Percentiles rank a stretch among this genome's conserved stretches.
Evolutionary conservation across 2,329 filamentous ascomycete species (phyloP).

Genomic region (Cladosporium halotolerans): DNA sequence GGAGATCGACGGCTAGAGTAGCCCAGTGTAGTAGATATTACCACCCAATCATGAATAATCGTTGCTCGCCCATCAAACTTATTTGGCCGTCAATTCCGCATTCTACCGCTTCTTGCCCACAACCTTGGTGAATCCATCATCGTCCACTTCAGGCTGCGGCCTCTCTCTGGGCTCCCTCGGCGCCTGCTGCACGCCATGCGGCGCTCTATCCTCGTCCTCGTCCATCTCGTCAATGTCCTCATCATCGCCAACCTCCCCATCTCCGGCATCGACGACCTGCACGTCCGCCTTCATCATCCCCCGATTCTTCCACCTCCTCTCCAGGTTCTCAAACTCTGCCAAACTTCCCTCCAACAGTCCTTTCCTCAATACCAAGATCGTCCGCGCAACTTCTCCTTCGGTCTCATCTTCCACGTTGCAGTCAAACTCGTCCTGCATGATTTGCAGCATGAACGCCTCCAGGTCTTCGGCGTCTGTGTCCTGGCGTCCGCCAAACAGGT

Average conservation of each 20-base stretch:
- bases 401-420: constrained; percentile 88
- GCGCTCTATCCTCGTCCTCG: constrained; percentile 47
- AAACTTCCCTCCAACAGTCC: constrained; percentile 62
- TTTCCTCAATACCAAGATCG: constrained; percentile 62
- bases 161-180: constrained; percentile 51
- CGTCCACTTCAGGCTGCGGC: constrained; percentile 48
- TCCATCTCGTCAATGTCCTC: constrained; percentile 49
- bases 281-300: constrained; percentile 50
- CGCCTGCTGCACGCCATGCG: constrained; percentile 53
- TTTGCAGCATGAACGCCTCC: constrained; percentile 76
- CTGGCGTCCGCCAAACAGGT: constrained; percentile 60
- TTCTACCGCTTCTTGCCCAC: constrained; percentile 30
- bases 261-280: constrained; percentile 54
- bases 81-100: neutral
- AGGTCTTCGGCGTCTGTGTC: constrained; percentile 70
- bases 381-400: constrained; percentile 63
- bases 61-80: neutral
- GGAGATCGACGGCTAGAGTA: constrained; percentile 7
- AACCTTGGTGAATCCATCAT: constrained; percentile 36
- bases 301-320: constrained; percentile 67
- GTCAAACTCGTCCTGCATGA: constrained; percentile 95
- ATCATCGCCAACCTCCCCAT: constrained; percentile 51
- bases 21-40: constrained; percentile 1
- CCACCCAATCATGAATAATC: constrained; percentile 8
- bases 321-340: constrained; percentile 74